Evolutionary conservation across 148 eudicot genomes (phyloP).

Genomic region (Selenicereus undatus): DNA sequence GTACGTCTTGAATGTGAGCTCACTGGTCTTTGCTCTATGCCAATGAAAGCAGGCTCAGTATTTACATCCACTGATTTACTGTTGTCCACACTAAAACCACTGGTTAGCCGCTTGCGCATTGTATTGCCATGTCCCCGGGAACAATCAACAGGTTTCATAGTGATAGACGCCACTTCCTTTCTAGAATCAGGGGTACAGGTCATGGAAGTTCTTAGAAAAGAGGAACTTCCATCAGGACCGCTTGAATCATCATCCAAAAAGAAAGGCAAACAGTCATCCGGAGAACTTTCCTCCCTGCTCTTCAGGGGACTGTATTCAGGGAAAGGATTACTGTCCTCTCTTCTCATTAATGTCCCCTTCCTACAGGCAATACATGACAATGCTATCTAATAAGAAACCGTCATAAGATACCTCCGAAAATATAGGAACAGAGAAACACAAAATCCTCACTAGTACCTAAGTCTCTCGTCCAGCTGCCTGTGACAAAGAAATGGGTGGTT

Average conservation of each 20-base stretch:
- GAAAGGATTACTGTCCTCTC: conserved; percentile 34
- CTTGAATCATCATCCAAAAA: conserved; percentile 72
- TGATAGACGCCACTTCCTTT: conserved; percentile 36
- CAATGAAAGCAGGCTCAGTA: conserved; percentile 37
- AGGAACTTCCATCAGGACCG: conserved; percentile 73
- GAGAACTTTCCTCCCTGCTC: conserved; percentile 55
- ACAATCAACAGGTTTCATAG: conserved; percentile 32
- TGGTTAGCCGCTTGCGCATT: conserved; percentile 34
- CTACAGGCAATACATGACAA: conserved; percentile 32
- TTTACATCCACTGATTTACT: conserved; percentile 36
- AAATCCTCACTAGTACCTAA: conserved; percentile 42
- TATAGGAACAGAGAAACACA: conserved; percentile 6
- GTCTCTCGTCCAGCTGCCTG: conserved; percentile 40
- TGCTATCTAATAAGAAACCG: conserved; percentile 15
- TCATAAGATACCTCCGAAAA: neutral
- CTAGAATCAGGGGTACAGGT: conserved; percentile 56
- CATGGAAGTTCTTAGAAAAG: conserved; percentile 42
- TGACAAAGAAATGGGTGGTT: conserved; percentile 75
- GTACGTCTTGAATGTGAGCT: conserved; percentile 52
- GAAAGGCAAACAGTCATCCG: conserved; percentile 76
- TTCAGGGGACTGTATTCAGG: conserved; percentile 31
- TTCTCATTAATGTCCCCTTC: conserved; percentile 37
- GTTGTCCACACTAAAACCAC: conserved; percentile 38
- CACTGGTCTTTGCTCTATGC: conserved; percentile 40
- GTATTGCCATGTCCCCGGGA: conserved; percentile 32